Evolutionary conservation across 495 filamentous ascomycete genomes (phyloP).

Genomic region (Usnea hakonensis): DNA sequence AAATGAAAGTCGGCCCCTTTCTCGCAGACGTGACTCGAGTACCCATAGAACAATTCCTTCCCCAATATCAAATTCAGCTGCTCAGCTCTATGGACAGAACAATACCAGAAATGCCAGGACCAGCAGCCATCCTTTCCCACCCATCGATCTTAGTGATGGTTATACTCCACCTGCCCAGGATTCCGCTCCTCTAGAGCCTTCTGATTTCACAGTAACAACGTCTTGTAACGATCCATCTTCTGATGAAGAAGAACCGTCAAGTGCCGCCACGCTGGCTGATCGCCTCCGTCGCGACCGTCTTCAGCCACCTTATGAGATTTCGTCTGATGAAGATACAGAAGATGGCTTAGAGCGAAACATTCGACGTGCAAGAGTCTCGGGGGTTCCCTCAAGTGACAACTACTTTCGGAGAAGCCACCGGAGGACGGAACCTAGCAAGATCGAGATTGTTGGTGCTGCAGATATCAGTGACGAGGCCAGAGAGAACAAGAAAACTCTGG

Average conservation of each 20-base stretch:
- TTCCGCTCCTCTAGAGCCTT: constrained; percentile 13
- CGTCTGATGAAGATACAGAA: constrained; percentile 24
- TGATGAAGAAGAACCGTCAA: constrained; percentile 33
- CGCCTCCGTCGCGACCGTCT: constrained; percentile 26
- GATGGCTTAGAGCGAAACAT: constrained; percentile 23
- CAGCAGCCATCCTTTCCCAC: constrained; percentile 1
- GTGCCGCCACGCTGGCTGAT: constrained; percentile 29
- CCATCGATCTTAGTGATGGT: not conserved
- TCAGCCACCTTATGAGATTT: constrained; percentile 17
- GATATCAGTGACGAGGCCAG: constrained; percentile 37
- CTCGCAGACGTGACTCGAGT: constrained; percentile 20
- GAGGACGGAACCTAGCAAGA: constrained; percentile 24
- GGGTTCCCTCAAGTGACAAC: constrained; percentile 4
- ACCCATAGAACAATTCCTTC: constrained; percentile 20
- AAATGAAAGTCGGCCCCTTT: constrained; percentile 17
- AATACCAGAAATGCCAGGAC: not conserved
- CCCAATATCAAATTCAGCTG: constrained; percentile 19
- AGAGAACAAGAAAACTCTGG: constrained; percentile 48
- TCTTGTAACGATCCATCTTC: constrained; percentile 42
- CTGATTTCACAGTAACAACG: constrained; percentile 44
- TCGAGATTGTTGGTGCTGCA: constrained; percentile 44
- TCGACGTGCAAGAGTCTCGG: constrained; percentile 7
- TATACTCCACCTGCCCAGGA: not conserved
- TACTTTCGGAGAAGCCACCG: constrained; percentile 9
- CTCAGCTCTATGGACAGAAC: constrained; percentile 6